A percentile compares a stretch with the other conserved stretches of the same genome.
phyloP scores from a whole-genome alignment of 495 filamentous ascomycete species.

The Articulospora tetracladia region DNA sequence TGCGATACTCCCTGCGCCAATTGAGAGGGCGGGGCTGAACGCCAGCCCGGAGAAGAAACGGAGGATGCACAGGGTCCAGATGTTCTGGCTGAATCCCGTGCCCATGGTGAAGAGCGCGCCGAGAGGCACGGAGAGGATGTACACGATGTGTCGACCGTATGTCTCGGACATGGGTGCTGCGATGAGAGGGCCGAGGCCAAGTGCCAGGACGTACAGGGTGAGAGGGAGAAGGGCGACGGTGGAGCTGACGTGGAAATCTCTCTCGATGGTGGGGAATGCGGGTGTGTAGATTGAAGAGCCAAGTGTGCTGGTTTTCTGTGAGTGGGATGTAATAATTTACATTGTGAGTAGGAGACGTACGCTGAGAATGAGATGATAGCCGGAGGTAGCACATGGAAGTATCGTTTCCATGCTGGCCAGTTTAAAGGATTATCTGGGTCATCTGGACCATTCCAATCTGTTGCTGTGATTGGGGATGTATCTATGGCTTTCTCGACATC shows the following conservation, averaged over 20 bases:
- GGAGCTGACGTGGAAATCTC: conserved; percentile 41
- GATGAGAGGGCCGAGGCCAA: conserved; percentile 56
- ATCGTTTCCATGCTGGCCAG: conserved; percentile 51
- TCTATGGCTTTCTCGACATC: conserved; percentile 14
- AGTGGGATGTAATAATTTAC: too few species aligned
- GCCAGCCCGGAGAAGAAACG: conserved; percentile 60
- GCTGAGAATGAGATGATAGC: conserved; percentile 40
- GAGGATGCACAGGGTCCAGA: conserved; percentile 51
- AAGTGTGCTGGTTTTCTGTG: conserved; percentile 48
- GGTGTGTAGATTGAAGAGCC: conserved; percentile 52
- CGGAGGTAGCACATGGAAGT: conserved; percentile 40
- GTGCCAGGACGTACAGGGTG: conserved; percentile 52
- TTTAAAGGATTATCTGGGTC: conserved; percentile 59
- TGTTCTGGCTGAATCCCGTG: conserved; percentile 50
- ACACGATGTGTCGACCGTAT: conserved; percentile 48
- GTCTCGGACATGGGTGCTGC: conserved; percentile 59
- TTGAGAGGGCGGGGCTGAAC: conserved; percentile 49
- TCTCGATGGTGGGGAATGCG: conserved; percentile 35
- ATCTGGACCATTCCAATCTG: conserved; percentile 49
- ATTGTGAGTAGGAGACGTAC: conserved; percentile 24
- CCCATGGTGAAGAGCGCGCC: conserved; percentile 63
- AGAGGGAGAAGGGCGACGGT: conserved; percentile 52
- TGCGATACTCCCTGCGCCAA: conserved; percentile 50
- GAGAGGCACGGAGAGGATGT: conserved; percentile 42
- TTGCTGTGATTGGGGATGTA: not conserved